Evolutionary conservation across 176 grass and related monocot species (phyloP), one percentile per base, ranked within the genome.

Genomic region (Puccinellia tenuiflora): DNA sequence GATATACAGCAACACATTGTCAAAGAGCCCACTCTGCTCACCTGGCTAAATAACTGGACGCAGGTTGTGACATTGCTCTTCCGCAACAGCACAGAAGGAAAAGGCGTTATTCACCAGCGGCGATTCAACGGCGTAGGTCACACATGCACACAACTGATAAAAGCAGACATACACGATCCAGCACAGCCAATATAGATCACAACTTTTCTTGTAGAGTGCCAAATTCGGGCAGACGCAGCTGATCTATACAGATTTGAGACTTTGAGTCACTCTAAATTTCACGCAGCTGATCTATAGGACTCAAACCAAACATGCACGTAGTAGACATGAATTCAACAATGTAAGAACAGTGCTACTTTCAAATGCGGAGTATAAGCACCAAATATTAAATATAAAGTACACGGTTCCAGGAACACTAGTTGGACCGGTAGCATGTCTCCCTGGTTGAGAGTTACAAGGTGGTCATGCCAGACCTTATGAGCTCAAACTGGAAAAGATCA

Each of bases 381-480:
- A 25, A 14, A 67, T 22, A 29, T 64, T 1, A 38, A n/a, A 67
- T 39, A 16, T 39, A 57, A 65, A 66, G 66, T 39, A 74, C 6
- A 83, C 2, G 17, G 46, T 51, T 40, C 35, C 51, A 81, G 63
- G 37, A 73, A 31, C 10, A 68, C 26, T 57, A 53, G 59, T 78
- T 63, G 54, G 35, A 64, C 75, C 45, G 65, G 63, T 72, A 39
- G 31, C 70, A 81, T 29, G 53, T 59, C 9, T 84, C 55, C 78
- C 29, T 80, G 76, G 70, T 84, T 54, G 60, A n/a, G 38, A 15
- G 86, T 89, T 87, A 89, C 81, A 86, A 77, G 54, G 75, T 87
- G 87, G 87, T 51, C 87, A 81, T 80, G 76, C 61, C 46, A 78
- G 87, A 88, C 83, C 86, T 85, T 85, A 87, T 88, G 86, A 83